Base-by-base conservation (phyloP, 106 monocot species). In the Dendrobium officinale region DNA sequence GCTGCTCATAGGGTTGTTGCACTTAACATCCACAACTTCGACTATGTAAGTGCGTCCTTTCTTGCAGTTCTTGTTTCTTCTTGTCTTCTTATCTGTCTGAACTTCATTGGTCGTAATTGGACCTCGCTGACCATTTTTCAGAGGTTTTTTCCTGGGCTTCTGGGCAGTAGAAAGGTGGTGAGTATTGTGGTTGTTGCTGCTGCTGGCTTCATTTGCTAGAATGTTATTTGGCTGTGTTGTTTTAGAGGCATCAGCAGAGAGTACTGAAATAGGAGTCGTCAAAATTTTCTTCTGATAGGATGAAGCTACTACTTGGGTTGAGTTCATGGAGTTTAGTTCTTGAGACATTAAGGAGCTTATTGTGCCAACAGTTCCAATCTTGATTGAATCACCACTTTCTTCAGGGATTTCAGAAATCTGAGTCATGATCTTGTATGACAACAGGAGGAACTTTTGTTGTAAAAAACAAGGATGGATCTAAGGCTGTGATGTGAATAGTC, bases 1-100 rank as follows among this genome's bases (percentile, higher is more conserved):
- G 81, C 85, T 86, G 80, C 90, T 92, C 89, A 93, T 88, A 15
- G 93, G 96, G 72, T 91, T 93, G 82, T 76, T 85, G 89, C 93
- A 93, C 78, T 90, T 93, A 1, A 93, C 16, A 42, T 76, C 49
- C 49, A 76, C 76, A 76, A 76, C 49, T 76, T 76, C 49, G 9
- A 76, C 76, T 68, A 87, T 42, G 80, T 81, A 27, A 83, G 29
- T 27, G 49, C 3, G 48, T 27, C 48, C 49, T 76, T 76, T 76
- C 20, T 42, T 74, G 3, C 74, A 3, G 19, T 2, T 43, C 19
- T 5, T 44, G 2, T n/a, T 26, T 47, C 27, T 49, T 20, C 74
- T 75, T 4, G 47, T 27, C 0, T 51, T 47, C 76, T 49, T 49
- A 26, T 22, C 76, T 26, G n/a, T 10, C 1, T 26, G 24, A 26